Conservation (phyloP, 2,329 filamentous ascomycete species). For the Cladosporium phlei region DNA sequence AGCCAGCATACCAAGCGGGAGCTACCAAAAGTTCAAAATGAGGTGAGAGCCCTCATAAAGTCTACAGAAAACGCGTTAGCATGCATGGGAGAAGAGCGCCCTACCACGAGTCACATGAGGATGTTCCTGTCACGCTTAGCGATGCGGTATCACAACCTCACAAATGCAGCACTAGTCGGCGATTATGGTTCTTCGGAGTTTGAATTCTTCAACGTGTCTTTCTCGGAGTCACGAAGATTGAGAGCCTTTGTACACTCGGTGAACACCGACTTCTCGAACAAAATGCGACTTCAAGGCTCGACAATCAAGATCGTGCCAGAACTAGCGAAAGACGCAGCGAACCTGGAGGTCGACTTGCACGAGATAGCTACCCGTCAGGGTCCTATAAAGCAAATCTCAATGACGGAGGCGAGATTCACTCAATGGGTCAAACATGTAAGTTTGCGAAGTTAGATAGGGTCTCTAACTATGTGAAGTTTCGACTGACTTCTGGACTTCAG, state of each 20-base stretch:
- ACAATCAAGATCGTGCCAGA: background rate
- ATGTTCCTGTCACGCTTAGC: constrained; percentile 15
- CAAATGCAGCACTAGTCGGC: constrained; percentile 22
- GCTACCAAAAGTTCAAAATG: background rate
- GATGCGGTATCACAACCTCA: constrained; percentile 20
- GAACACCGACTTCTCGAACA: background rate
- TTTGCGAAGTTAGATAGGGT: background rate
- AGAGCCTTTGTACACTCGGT: background rate
- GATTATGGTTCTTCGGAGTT: constrained; percentile 15
- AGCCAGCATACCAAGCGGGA: background rate
- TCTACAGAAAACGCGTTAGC: background rate
- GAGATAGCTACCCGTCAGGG: background rate
- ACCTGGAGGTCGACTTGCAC: background rate
- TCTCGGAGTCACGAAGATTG: background rate
- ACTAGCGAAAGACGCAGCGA: background rate
- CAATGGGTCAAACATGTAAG: background rate
- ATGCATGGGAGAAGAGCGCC: background rate
- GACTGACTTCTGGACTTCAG: no score
- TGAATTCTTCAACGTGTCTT: background rate
- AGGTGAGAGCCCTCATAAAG: background rate
- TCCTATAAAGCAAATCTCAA: background rate
- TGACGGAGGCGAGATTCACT: background rate
- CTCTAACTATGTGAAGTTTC: background rate
- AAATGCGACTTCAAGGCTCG: background rate
- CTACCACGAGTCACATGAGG: background rate